Conservation (phyloP, 1,284 basidiomycete species). For the Cronartium ribicola region DNA sequence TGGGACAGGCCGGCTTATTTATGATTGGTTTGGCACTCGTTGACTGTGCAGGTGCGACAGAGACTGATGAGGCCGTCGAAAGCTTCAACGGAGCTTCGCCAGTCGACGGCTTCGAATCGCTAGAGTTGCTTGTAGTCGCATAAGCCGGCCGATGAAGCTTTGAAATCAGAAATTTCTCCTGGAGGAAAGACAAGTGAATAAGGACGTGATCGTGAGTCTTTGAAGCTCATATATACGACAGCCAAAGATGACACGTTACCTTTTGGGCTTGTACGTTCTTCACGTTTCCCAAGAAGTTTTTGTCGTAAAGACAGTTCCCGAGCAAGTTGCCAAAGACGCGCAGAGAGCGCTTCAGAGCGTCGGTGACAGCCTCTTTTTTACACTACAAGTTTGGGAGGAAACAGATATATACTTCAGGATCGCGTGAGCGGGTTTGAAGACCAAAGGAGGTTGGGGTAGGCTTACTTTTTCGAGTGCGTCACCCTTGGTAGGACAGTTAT, state of each 20-base stretch:
- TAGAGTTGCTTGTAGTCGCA: constrained; percentile 1
- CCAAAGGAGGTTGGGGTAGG: background rate
- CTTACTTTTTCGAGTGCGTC: constrained; percentile 83
- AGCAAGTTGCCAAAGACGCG: constrained; percentile 89
- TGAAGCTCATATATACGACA: background rate
- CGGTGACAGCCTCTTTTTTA: constrained; percentile 96
- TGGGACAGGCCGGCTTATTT: background rate
- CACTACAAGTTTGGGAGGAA: constrained; percentile 58
- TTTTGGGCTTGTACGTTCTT: constrained; percentile 75
- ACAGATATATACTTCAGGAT: background rate
- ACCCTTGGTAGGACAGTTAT: constrained; percentile 79
- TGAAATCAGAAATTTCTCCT: constrained; percentile 41
- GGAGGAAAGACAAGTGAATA: background rate
- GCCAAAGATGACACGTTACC: constrained; percentile 48
- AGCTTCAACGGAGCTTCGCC: background rate
- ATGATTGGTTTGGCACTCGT: background rate
- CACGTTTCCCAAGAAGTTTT: constrained; percentile 75
- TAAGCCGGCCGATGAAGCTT: constrained; percentile 27
- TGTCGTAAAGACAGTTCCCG: constrained; percentile 94
- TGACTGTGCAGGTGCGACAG: background rate
- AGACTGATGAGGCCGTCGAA: background rate
- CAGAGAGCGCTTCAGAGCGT: constrained; percentile 82
- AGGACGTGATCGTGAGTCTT: background rate
- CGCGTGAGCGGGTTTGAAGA: background rate
- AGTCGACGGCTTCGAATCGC: background rate